Conservation (phyloP, 495 filamentous ascomycete species). For the Talaromyces liani region DNA sequence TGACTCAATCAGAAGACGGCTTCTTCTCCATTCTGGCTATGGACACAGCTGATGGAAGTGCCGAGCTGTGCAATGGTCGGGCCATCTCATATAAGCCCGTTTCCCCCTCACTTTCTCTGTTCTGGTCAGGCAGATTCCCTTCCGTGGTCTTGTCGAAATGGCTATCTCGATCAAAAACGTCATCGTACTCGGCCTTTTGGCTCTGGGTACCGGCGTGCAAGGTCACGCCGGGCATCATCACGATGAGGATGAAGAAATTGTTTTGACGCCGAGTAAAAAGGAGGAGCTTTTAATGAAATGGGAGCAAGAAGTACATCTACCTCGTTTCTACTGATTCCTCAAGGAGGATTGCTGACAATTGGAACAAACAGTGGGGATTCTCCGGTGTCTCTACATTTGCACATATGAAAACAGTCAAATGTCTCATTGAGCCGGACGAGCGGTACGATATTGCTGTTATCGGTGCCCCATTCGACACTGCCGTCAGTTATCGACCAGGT, state of each 20-base stretch:
- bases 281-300: conserved; percentile 45
- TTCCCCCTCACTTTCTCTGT: background rate
- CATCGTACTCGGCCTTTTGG: conserved; percentile 21
- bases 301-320: conserved; percentile 37
- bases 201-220: conserved; percentile 25
- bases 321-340: background rate
- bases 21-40: background rate
- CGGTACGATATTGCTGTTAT: conserved; percentile 74
- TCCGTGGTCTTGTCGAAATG: conserved; percentile 15
- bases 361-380: conserved; percentile 55
- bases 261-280: conserved; percentile 28
- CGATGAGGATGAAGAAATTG: conserved; percentile 31
- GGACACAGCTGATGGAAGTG: background rate
- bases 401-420: conserved; percentile 67
- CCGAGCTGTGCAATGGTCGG: background rate
- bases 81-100: background rate
- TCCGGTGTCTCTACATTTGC: conserved; percentile 75
- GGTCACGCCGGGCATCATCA: conserved; percentile 24
- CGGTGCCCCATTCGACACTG: conserved; percentile 79
- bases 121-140: background rate
- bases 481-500: conserved; percentile 73
- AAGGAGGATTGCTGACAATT: background rate
- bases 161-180: conserved; percentile 14
- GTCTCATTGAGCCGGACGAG: conserved; percentile 58
- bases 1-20: background rate